Percentiles rank a stretch among this genome's conserved stretches.
Evolutionary conservation across 1,284 basidiomycete species (phyloP).

Genomic region (Naganishia sp.): DNA sequence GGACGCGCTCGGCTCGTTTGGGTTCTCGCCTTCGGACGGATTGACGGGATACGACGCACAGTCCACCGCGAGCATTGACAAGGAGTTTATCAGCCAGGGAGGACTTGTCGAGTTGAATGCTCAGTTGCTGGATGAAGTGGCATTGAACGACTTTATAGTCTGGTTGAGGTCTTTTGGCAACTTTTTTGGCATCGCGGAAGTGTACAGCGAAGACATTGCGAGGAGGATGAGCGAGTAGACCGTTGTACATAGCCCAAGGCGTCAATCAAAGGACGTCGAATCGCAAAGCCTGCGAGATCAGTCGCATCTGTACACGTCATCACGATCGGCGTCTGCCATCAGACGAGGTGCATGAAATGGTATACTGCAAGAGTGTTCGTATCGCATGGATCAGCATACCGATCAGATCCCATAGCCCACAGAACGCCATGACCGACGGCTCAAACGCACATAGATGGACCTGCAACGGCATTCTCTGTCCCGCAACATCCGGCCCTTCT

Average conservation of each 20-base stretch:
- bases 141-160: slow-evolving; percentile 20
- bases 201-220: slow-evolving; percentile 21
- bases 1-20: slow-evolving; percentile 17
- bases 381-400: too few species aligned
- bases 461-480: slow-evolving; percentile 8
- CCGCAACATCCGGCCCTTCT: background rate
- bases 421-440: background rate
- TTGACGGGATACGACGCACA: slow-evolving; percentile 17
- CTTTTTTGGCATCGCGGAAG: slow-evolving; percentile 26
- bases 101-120: slow-evolving; percentile 28
- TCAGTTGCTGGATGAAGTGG: slow-evolving; percentile 15
- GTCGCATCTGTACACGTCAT: too few species aligned
- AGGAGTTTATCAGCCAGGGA: slow-evolving; percentile 30
- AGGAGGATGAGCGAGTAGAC: slow-evolving; percentile 11
- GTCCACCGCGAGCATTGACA: slow-evolving; percentile 8
- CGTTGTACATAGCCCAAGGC: background rate
- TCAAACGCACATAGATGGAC: slow-evolving; percentile 3
- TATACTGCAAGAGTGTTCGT: too few species aligned
- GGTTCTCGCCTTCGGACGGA: slow-evolving; percentile 18
- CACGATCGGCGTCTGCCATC: too few species aligned
- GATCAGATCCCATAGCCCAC: background rate
- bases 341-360: too few species aligned
- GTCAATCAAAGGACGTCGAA: background rate
- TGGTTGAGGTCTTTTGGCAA: slow-evolving; percentile 29
- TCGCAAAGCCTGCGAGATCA: too few species aligned